Evolutionary conservation across 208 protist species (phyloP), one percentile per base, ranked within the genome.

Genomic region (Crithidia acanthocephali): DNA sequence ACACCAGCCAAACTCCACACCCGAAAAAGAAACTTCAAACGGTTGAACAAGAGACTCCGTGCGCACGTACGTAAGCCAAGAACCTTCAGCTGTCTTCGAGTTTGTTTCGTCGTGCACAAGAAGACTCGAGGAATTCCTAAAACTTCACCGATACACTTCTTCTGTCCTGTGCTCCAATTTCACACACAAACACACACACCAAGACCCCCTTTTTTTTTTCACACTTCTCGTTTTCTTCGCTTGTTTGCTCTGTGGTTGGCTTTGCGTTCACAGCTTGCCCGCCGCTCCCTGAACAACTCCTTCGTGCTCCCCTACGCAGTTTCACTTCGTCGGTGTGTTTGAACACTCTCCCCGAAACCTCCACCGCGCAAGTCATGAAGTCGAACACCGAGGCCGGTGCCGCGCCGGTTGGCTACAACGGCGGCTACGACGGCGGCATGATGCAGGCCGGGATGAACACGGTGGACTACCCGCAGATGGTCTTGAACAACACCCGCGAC

Each of bases 401-500:
- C 16, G 51, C 67, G 53, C 59, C 58, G 33, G 16, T 65, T 27
- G 48, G 60, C 55, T 74, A 68, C 48, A 56, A 57, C 56, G 69
- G 64, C 25, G 72, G 73, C 42, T 76, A 68, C 62, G 80, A 81
- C 30, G 76, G 30, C 23, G 74, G 52, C 23, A 72, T 79, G 63
- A 71, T 74, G 72, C 32, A 76, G 30, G 47, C 73, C 32, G 62
- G 53, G 22, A 63, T 77, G 51, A 57, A 16, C 37, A 45, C 55
- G 15, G 66, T 66, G n/a, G 70, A 82, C 62, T 79, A 50, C 42
- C 65, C 86, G 27, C 67, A 81, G 52, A 65, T 68, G 47, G 79
- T 84, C 16, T 88, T 88, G 69, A 79, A 74, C 48, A 81, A 69
- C 56, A 72, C 82, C 2, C 76, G 85, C 61, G 76, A 84, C 22